A percentile compares a stretch with the other conserved stretches of the same genome.
Conservation (phyloP, 805 yeast species). For the Saccharomycopsis lassenensis region DNA sequence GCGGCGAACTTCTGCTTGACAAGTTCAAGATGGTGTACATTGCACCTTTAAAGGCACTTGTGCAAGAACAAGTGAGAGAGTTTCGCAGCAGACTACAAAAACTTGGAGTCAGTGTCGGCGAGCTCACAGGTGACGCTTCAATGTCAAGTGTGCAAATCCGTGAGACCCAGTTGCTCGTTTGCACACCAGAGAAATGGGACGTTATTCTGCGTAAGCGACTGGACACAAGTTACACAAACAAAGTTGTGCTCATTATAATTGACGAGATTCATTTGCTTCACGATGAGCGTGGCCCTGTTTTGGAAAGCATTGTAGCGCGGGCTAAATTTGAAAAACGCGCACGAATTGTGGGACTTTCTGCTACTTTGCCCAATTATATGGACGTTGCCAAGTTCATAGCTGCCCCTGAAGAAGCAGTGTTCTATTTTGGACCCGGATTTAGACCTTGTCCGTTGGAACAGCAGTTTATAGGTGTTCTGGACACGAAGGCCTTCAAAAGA, state of each 20-base stretch:
- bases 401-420: slow-evolving; percentile 55
- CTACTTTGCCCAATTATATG: slow-evolving; percentile 19
- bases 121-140: slow-evolving; percentile 83
- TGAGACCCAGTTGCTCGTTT: slow-evolving; percentile 73
- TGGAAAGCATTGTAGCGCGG: slow-evolving; percentile 81
- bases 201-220: slow-evolving; percentile 76
- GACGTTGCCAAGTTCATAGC: slow-evolving; percentile 79
- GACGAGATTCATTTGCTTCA: slow-evolving; percentile 92
- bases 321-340: slow-evolving; percentile 40
- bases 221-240: slow-evolving; percentile 51
- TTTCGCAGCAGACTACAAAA: slow-evolving; percentile 57
- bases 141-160: slow-evolving; percentile 64
- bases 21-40: slow-evolving; percentile 74
- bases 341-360: slow-evolving; percentile 27
- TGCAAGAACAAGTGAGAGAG: slow-evolving; percentile 88
- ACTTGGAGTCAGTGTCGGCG: slow-evolving; percentile 65
- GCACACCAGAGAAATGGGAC: slow-evolving; percentile 98
- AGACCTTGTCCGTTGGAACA: slow-evolving; percentile 92
- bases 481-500: slow-evolving; percentile 66
- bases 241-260: slow-evolving; percentile 63
- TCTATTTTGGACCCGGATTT: slow-evolving; percentile 71
- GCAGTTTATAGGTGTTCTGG: slow-evolving; percentile 80
- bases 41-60: slow-evolving; percentile 91
- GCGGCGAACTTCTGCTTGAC: slow-evolving; percentile 41
- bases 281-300: slow-evolving; percentile 90